Base-by-base conservation (phyloP, 306 rosid species). In the Lathyrus oleraceus region DNA sequence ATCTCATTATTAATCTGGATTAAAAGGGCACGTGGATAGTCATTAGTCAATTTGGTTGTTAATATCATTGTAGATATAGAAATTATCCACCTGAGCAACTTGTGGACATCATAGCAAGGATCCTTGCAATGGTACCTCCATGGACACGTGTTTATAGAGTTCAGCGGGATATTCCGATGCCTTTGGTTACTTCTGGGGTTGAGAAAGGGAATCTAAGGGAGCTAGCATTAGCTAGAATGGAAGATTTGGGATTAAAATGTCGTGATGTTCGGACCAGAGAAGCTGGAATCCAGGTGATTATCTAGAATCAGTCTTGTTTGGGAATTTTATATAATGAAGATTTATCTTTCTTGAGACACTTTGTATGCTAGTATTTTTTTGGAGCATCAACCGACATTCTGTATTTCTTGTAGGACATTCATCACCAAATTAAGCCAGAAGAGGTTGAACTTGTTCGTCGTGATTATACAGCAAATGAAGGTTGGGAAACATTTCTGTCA, bases 81-180 rank as follows among this genome's bases (percentile, higher is more conserved):
- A 94, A 94, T 69, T 94, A 94, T 76, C 97, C 99, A 15, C 97
- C 99, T 2, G 99, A 94, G 80, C 97, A 91, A 81, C 91, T 94
- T 81, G 99, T 94, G 85, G 99, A 94, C 83, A 91, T 94, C 52
- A 61, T 94, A 74, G 96, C 99, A 2, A 84, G 97, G 78, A 94
- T 94, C 77, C 92, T 94, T 51, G 91, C 99, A 43, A 68, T 87
- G 97, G 99, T 94, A 65, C 99, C 97, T 20, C 99, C 99, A 2
- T 94, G 97, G 99, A 94, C 92, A 59, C 95, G 99, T 66, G 99
- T 94, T 53, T 94, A 94, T 86, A 88, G 99, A 83, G 99, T 94
- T 68, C 99, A 94, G 75, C 88, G 97, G 71, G 97, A 94, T 79
- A 94, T 94, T 82, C 99, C 99, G 35, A 94, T 94, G 99, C 99